Evolutionary conservation across 495 filamentous ascomycete genomes (phyloP), one percentile per base, ranked within the genome.

Genomic region (Podospora sp.): DNA sequence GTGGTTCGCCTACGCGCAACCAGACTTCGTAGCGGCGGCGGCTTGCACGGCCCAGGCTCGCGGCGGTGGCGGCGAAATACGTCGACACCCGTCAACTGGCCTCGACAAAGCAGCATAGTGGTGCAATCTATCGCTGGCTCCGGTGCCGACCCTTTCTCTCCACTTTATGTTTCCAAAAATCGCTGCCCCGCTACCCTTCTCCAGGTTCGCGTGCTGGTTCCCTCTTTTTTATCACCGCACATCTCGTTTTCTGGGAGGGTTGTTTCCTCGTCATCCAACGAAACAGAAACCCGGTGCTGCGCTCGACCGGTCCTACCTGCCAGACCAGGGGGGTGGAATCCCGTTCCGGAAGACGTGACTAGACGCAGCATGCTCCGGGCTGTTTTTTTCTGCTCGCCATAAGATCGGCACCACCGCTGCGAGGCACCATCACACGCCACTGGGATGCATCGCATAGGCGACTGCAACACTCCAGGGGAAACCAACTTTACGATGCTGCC

Each of bases 361-460:
- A n/a, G n/a, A n/a, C 63, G 40, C 22, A 71, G 25, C 21, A 35
- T 62, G 63, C 58, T 36, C 52, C 60, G 62, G 62, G 26, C 53
- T 50, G 24, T 66, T 58, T 56, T n/a, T n/a, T n/a, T n/a, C n/a
- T n/a, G n/a, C 55, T 67, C 2, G 29, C 68, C 22, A 27, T 21
- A 20, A 61, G 16, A 26, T 29, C 51, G 60, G 40, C 27, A 62
- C 35, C 68, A 49, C 65, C 67, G 26, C 61, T 33, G 33, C 61
- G 50, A 49, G 55, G 40, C 62, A 63, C 62, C 56, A 66, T 68
- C 66, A 53, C 29, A 63, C 65, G 69, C 69, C 65, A 69, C 57
- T 69, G 72, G 56, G 63, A 71, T 71, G 68, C 70, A 68, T 29
- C 63, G 62, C 65, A 70, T 69, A 73, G 65, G 60, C 74, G 68